Base-by-base conservation (phyloP, 23 red algal genomes). In the Porphyridium purpureum region DNA sequence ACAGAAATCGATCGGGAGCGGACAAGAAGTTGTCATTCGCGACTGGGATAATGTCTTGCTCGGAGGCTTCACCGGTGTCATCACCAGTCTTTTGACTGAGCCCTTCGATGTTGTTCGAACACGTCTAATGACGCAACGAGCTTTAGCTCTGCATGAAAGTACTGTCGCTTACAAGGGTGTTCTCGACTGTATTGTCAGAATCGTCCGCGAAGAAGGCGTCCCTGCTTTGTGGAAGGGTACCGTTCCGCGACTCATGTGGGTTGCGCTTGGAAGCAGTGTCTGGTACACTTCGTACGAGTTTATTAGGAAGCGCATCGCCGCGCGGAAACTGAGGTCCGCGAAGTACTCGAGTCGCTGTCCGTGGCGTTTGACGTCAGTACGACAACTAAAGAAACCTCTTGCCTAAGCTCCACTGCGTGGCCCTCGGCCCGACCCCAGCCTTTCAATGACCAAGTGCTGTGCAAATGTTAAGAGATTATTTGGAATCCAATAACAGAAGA, bases 401-500 rank as follows among this genome's bases (percentile, higher is more conserved):
- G n/a, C n/a, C n/a, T n/a, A n/a, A n/a, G n/a, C n/a, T n/a, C n/a
- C n/a, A n/a, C n/a, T n/a, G n/a, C n/a, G n/a, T n/a, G n/a, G n/a
- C n/a, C n/a, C n/a, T n/a, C n/a, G n/a, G n/a, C n/a, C n/a, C n/a
- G n/a, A n/a, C n/a, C n/a, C n/a, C n/a, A n/a, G n/a, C n/a, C n/a
- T n/a, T n/a, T n/a, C n/a, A n/a, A n/a, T n/a, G n/a, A n/a, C n/a
- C n/a, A n/a, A n/a, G n/a, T n/a, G n/a, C n/a, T n/a, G 56, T 26
- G 31, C 57, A 29, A 77, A 53, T 6, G 82, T 77, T 49, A 88
- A 69, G 34, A 88, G 21, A 36, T 88, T 88, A 24, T 62, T 76
- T 3, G 82, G 82, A 55, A 88, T 75, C 82, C 75, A 94, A 33
- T 94, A 94, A 51, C 87, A 94, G 35, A 94, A 94, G 32, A 94